Percentiles rank a stretch among this genome's conserved stretches.
These are phyloP conservation scores for Verticillium albo-atrum DNA, from an alignment of 2,329 filamentous ascomycete species.

Conservation along the genomic window DNA sequence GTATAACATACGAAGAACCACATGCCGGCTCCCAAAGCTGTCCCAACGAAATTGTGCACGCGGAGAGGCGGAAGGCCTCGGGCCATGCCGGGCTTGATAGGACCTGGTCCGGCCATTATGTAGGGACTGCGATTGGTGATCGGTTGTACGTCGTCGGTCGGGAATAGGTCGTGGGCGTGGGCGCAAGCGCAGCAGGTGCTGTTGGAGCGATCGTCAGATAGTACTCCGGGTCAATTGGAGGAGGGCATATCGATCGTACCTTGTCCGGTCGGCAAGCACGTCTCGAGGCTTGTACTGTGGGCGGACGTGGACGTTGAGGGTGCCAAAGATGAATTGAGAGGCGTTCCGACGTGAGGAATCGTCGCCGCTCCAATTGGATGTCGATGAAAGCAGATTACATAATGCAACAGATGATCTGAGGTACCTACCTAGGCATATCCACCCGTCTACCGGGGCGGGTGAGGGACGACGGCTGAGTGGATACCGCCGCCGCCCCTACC, in stretches of 20 bases:
- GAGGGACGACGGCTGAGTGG: no score
- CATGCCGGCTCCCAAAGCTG: constrained; percentile 89
- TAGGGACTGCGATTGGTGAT: not conserved
- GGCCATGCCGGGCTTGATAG: constrained; percentile 17
- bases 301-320: not conserved
- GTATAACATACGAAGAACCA: constrained; percentile 80
- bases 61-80: constrained; percentile 14
- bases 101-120: constrained; percentile 15
- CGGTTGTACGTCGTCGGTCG: constrained; percentile 2
- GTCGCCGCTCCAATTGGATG: not conserved
- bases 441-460: no score
- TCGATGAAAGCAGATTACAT: not conserved
- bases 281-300: not conserved
- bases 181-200: not conserved
- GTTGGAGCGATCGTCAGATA: not conserved
- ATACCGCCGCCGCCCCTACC: no score
- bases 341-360: not conserved
- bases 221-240: not conserved
- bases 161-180: not conserved
- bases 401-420: no score
- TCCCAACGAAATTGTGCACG: constrained; percentile 81
- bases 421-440: no score
- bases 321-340: not conserved
- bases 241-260: not conserved
- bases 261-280: not conserved